Conservation (phyloP, 179 eudicot species). For the Patellifolia procumbens region DNA sequence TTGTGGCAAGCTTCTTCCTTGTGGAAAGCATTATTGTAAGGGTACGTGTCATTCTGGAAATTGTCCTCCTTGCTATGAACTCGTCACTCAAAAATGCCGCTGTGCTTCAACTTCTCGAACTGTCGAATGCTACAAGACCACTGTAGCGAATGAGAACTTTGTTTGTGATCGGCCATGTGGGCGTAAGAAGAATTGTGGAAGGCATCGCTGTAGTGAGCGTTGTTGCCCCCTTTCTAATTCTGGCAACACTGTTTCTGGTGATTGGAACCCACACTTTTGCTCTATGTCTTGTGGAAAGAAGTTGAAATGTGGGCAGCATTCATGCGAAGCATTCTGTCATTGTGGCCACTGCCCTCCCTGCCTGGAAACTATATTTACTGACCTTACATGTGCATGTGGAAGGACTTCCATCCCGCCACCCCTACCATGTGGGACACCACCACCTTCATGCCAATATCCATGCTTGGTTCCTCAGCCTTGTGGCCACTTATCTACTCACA, state of each 20-base stretch:
- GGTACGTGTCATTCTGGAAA: constrained; percentile 71
- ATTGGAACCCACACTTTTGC: constrained; percentile 85
- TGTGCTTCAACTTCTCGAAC: constrained; percentile 81
- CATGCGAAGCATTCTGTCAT: constrained; percentile 77
- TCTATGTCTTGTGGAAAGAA: constrained; percentile 92
- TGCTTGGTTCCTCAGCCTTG: constrained; percentile 90
- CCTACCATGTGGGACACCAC: constrained; percentile 89
- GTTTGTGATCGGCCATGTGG: constrained; percentile 89
- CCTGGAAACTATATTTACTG: constrained; percentile 86
- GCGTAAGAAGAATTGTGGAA: constrained; percentile 87
- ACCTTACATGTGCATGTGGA: constrained; percentile 90
- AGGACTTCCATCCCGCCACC: constrained; percentile 93
- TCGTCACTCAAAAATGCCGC: constrained; percentile 74
- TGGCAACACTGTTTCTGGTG: constrained; percentile 36
- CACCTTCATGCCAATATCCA: constrained; percentile 78
- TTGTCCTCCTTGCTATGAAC: constrained; percentile 69
- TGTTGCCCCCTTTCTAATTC: constrained; percentile 84
- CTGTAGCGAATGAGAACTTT: constrained; percentile 45
- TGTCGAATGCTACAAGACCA: constrained; percentile 71
- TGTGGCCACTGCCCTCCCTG: constrained; percentile 99
- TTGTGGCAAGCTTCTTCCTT: constrained; percentile 74
- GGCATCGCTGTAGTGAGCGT: constrained; percentile 96
- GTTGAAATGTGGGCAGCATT: constrained; percentile 91
- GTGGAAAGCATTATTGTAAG: constrained; percentile 69
- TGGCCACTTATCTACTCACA: constrained; percentile 87